Base-by-base conservation (phyloP, 2,329 filamentous ascomycete genomes). In the Escovopsis weberi region DNA sequence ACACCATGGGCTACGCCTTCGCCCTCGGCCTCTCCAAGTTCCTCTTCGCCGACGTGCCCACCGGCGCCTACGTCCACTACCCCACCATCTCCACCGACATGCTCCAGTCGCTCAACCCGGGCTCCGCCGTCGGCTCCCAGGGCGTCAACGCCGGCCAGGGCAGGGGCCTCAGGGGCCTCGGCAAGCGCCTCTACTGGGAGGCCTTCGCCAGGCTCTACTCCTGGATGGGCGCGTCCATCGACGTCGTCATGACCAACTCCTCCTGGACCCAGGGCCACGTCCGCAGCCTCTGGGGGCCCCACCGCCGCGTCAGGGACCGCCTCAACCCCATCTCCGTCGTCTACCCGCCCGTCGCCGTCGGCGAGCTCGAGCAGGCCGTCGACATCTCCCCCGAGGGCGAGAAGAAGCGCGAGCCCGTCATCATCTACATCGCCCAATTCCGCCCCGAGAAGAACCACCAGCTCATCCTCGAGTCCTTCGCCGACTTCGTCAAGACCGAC, bases 1-100 rank as follows among this genome's bases (percentile, higher is more conserved):
- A 98, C 57, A 98, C 91, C 2, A 95, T 98, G 88, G 91, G 91
- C 48, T 98, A 95, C 56, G 87, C 89, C 26, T 98, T 96, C 58
- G 75, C 84, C 0, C 74, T 94, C 10, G 86, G 85, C 8, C 69
- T 95, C 3, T 83, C 73, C 60, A 91, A 87, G 57, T 73, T 83
- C 48, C 69, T 96, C 23, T 96, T 96, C 57, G 82, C 75, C 0
- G 61, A 66, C 33, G 74, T 95, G 2, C 85, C 89, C 0, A 95
- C 87, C 0, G 87, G 77, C 38, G 88, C 91, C 41, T 98, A 98
- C 57, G 88, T 96, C 1, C 91, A 98, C 64, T 98, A 96, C 58
- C 91, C 91, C 1, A 96, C 89, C 43, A 98, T 98, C 42, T 95
- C 88, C 3, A 98, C 87, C 40, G 91, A 98, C 55, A 98, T 98